A percentile compares a stretch with the other conserved stretches of the same genome.
Evolutionary conservation across 768 basidiomycete species (phyloP).

Genomic region (Leccinum aurantiacum): DNA sequence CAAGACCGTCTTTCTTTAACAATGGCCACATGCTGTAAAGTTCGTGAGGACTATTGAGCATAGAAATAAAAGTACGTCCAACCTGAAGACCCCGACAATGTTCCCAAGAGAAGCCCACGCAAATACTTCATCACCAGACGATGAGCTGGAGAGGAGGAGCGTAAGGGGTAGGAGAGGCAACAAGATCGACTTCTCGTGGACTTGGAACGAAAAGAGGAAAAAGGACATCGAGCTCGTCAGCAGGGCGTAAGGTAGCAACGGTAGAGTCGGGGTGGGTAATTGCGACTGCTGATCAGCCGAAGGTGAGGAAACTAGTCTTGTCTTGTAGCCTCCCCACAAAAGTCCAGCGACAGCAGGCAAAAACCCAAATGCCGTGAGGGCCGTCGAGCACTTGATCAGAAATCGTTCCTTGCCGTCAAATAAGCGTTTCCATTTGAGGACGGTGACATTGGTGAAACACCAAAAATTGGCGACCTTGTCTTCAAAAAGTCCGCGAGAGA

Average conservation of each 20-base stretch:
- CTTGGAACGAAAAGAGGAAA: slow-evolving; percentile 96
- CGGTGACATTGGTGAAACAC: slow-evolving; percentile 83
- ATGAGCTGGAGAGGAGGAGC: slow-evolving; percentile 60
- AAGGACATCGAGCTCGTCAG: slow-evolving; percentile 85
- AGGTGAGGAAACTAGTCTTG: slow-evolving; percentile 15
- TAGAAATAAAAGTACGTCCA: slow-evolving; percentile 14
- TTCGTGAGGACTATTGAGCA: neutral
- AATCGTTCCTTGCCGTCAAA: slow-evolving; percentile 41
- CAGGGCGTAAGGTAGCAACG: slow-evolving; percentile 77
- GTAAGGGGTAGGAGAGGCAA: slow-evolving; percentile 84
- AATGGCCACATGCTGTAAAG: slow-evolving; percentile 88
- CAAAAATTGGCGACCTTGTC: slow-evolving; percentile 98
- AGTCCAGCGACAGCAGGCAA: slow-evolving; percentile 55
- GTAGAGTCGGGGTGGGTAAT: slow-evolving; percentile 52
- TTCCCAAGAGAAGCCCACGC: slow-evolving; percentile 49
- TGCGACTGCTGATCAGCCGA: slow-evolving; percentile 1
- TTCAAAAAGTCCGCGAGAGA: slow-evolving; percentile 87
- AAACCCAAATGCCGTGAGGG: slow-evolving; percentile 70
- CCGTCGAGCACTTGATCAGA: slow-evolving; percentile 66
- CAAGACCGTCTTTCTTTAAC: slow-evolving; percentile 74
- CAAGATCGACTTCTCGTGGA: slow-evolving; percentile 92
- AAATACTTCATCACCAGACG: slow-evolving; percentile 26
- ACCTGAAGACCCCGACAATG: slow-evolving; percentile 90
- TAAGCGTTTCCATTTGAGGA: slow-evolving; percentile 75
- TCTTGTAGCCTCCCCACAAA: slow-evolving; percentile 38